A percentile compares a stretch with the other conserved stretches of the same genome.
Conservation (phyloP, 2,329 filamentous ascomycete species). For the Apiospora malaysiana region DNA sequence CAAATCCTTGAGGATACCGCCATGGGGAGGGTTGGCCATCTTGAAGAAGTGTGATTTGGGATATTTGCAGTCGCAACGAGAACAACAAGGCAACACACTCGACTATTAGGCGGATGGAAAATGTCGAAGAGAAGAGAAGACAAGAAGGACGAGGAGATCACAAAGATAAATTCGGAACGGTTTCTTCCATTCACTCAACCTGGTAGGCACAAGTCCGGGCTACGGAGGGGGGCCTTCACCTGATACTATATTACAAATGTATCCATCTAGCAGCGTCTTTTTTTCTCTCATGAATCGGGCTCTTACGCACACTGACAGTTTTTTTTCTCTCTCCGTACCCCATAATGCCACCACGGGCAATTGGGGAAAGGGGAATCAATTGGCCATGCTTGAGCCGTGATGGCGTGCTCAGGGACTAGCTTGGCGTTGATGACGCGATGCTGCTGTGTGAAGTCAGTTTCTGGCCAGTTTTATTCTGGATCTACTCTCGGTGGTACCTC, state of each 20-base stretch:
- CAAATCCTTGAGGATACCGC: slow-evolving; percentile 97
- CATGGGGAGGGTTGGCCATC: slow-evolving; percentile 78
- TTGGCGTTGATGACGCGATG: slow-evolving; percentile 23
- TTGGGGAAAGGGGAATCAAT: slow-evolving; percentile 23
- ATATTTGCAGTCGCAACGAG: slow-evolving; percentile 11
- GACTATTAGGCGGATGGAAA: not conserved
- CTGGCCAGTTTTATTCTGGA: slow-evolving; percentile 14
- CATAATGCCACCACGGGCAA: slow-evolving; percentile 11
- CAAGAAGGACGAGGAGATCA: not conserved
- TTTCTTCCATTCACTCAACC: slow-evolving; percentile 1
- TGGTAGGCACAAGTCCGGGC: not conserved
- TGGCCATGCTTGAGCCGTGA: slow-evolving; percentile 37
- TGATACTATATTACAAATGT: slow-evolving; percentile 10
- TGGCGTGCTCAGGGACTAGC: slow-evolving; percentile 40
- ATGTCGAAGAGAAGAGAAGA: not conserved
- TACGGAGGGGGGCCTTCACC: not conserved
- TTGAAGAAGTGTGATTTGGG: not conserved
- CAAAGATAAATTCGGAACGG: not conserved
- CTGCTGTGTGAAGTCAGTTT: not conserved
- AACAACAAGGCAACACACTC: slow-evolving; percentile 1
- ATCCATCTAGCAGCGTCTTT: not conserved
- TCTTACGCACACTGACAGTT: slow-evolving; percentile 4
- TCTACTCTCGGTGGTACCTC: not conserved
- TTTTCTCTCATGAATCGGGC: not conserved
- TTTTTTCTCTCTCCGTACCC: slow-evolving; percentile 17